A percentile compares a stretch with the other conserved stretches of the same genome.
phyloP scores from a whole-genome alignment of 305 asterid genomes.

The Plantago coronopus region DNA sequence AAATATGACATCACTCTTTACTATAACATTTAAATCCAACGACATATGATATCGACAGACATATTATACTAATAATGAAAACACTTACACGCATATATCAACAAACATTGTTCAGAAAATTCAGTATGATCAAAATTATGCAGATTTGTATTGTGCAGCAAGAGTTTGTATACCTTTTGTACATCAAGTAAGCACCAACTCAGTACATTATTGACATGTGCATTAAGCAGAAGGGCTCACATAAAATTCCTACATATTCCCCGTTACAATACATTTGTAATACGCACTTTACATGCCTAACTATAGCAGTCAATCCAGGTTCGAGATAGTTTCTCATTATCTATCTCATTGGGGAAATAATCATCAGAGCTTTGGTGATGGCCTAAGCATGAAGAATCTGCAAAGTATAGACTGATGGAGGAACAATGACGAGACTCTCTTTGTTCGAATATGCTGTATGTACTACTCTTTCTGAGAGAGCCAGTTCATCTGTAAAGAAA shows the following conservation, averaged over 20 bases:
- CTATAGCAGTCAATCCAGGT: neutral
- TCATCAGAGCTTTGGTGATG: too few species aligned
- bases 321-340: neutral
- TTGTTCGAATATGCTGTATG: neutral
- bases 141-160: neutral
- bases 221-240: neutral
- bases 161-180: constrained; percentile 1
- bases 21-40: too few species aligned
- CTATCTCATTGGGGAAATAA: too few species aligned
- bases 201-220: neutral
- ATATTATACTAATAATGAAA: too few species aligned
- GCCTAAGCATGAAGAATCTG: neutral
- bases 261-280: too few species aligned
- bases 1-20: too few species aligned
- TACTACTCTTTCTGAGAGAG: constrained; percentile 7
- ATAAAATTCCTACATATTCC: neutral
- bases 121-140: neutral
- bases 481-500: constrained; percentile 1
- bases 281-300: too few species aligned
- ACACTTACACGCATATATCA: neutral
- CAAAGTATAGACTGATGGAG: neutral
- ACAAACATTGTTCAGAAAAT: neutral
- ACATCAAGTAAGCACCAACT: neutral
- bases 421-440: neutral
- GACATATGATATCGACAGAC: too few species aligned